Evolutionary conservation across 805 yeast genomes (phyloP), one percentile per base, ranked within the genome.

Genomic region (Yueomyces sp.): DNA sequence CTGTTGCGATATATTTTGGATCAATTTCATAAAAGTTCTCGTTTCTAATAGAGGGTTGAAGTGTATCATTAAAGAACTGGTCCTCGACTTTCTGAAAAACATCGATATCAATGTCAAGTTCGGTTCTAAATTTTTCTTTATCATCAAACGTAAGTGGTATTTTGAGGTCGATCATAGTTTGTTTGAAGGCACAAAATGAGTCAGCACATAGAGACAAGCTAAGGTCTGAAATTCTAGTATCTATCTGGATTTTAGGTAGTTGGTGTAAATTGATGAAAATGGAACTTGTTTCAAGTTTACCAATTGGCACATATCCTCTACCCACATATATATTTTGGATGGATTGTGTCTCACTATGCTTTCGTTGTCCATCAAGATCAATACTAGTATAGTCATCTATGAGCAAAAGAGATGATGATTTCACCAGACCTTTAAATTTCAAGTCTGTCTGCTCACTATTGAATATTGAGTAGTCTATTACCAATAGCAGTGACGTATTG

Each of bases 201-300:
- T 88, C 97, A 1, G 95, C 90, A 64, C 96, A 87, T 3, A 80
- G 45, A 28, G 77, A 78, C 1, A 81, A 34, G 9, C 42, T 19
- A 19, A 19, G 19, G 19, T 19, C 19, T 19, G 19, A 19, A 19
- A 19, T 19, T 19, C 19, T 19, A 19, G 19, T 19, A 19, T 19
- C 19, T 19, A 19, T 19, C 19, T 19, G 19, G 11, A 41, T 29
- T 19, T 34, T 31, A 26, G 27, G 4, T 8, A 26, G 28, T 38
- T 38, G 27, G 30, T 38, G 27, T 38, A 38, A 26, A 19, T 19
- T 19, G 19, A 19, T 19, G 19, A 5, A 11, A 3, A 27, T 11
- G 26, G 8, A 4, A n/a, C 8, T n/a, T 5, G 45, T 45, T 29
- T 44, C 44, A 53, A 53, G 32, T 45, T 57, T 48, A 39, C 54